phyloP scores from a whole-genome alignment of 352 stramenopile species.

The Globisporangium cystogenes region DNA sequence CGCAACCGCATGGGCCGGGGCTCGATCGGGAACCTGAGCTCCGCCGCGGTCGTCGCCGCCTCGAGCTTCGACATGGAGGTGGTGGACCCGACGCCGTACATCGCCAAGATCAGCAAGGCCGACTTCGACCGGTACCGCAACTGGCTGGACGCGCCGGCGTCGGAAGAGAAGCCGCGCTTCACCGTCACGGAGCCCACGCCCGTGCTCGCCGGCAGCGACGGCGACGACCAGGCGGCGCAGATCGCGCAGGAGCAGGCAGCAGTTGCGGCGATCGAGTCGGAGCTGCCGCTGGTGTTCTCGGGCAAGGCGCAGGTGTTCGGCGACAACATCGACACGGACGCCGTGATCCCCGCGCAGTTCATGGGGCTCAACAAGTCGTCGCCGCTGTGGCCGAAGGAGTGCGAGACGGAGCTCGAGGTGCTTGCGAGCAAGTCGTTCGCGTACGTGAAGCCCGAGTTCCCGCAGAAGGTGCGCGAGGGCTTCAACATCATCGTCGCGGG shows the following conservation, averaged over 20 bases:
- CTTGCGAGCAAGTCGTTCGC: conserved; percentile 76
- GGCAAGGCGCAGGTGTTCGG: conserved; percentile 77
- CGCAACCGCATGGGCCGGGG: conserved; percentile 83
- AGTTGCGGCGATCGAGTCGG: conserved; percentile 14
- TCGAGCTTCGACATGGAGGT: conserved; percentile 83
- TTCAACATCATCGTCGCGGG: conserved; percentile 75
- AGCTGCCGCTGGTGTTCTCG: conserved; percentile 36
- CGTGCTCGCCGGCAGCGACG: conserved; percentile 31
- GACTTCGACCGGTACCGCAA: conserved; percentile 79
- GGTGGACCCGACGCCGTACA: conserved; percentile 67
- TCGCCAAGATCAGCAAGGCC: conserved; percentile 63
- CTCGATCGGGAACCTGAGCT: conserved; percentile 77
- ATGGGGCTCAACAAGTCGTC: conserved; percentile 80
- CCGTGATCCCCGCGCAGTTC: conserved; percentile 81
- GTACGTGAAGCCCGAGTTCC: conserved; percentile 85
- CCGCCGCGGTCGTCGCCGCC: conserved; percentile 71
- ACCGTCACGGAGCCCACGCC: conserved; percentile 41
- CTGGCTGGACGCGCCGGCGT: conserved; percentile 44
- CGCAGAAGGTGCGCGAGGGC: conserved; percentile 65
- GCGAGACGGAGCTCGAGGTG: conserved; percentile 74
- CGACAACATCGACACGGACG: conserved; percentile 89
- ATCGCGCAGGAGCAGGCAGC: conserved; percentile 46
- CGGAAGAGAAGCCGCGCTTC: conserved; percentile 24
- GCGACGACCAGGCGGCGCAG: conserved; percentile 21
- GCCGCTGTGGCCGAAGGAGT: conserved; percentile 71